Base-by-base conservation (phyloP, 305 asterid species). In the Rubia balearica region DNA sequence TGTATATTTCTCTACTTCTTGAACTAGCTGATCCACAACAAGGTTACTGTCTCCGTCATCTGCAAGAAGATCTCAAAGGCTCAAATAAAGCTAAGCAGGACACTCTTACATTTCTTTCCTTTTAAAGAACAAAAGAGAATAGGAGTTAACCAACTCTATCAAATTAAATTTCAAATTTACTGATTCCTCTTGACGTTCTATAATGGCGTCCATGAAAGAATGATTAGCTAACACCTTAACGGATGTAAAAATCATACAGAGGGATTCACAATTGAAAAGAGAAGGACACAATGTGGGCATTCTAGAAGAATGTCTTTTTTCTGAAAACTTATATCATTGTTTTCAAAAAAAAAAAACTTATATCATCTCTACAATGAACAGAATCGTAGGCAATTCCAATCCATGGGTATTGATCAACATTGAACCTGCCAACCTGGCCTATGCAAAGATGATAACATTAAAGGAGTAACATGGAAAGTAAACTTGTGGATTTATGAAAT, bases 1-100 rank as follows among this genome's bases (percentile, higher is more conserved):
- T 8, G 78, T 68, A 65, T 68, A 74, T 46, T 68, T 74, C 70
- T 74, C 78, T 21, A 65, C 70, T 61, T 61, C 78, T 70, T 74
- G 56, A 13, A 65, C 73, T n/a, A 74, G 56, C 36, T 22, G 59
- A 51, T 74, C 73, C 61, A 74, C 49, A 9, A 68, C 64, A 5
- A 8, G 55, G 59, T 51, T 59, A 74, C 65, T 68, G 22, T 38
- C 69, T 33, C 65, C 33, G 40, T 61, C 66, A 70, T 62, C 74
- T 70, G 67, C 74, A 70, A 7, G 16, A 41, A 40, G 14, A 57
- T 57, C 43, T 21, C 38, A 56, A 70, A 59, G 60, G 42, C 24
- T 70, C 65, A 57, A 24, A 67, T 17, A n/a, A 41, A 21, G 11
- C 42, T 21, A 42, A 0, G 8, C 4, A 65, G 40, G 55, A 42